Evolutionary conservation across 1,284 basidiomycete genomes (phyloP).

Genomic region (Meripilus lineatus): DNA sequence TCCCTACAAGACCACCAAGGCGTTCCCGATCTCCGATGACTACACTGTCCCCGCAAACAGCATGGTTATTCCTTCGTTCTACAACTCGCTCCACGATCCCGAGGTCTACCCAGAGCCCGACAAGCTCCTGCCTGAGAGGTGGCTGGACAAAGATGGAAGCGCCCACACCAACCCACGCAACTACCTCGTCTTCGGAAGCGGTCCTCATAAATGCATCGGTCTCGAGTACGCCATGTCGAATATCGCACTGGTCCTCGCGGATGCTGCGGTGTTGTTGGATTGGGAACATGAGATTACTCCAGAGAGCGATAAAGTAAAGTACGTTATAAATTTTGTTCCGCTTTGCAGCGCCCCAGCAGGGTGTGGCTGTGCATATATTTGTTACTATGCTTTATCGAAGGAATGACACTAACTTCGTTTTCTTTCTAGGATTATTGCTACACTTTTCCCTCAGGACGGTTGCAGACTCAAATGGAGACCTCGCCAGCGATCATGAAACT

Average conservation of each 20-base stretch:
- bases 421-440: slow-evolving; percentile 74
- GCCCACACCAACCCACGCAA: slow-evolving; percentile 90
- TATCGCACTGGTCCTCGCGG: slow-evolving; percentile 82
- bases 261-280: slow-evolving; percentile 80
- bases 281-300: slow-evolving; percentile 87
- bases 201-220: slow-evolving; percentile 93
- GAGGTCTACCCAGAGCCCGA: slow-evolving; percentile 88
- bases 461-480: slow-evolving; percentile 77
- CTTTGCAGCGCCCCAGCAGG: neutral
- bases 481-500: slow-evolving; percentile 33
- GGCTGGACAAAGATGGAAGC: slow-evolving; percentile 79
- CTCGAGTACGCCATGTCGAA: slow-evolving; percentile 93
- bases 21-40: slow-evolving; percentile 86
- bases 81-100: slow-evolving; percentile 89
- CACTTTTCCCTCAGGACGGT: slow-evolving; percentile 92
- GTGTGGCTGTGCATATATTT: too few relatives aligned
- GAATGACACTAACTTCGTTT: neutral
- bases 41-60: slow-evolving; percentile 91
- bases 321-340: slow-evolving; percentile 30
- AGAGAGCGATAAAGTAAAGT: slow-evolving; percentile 80
- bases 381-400: too few relatives aligned
- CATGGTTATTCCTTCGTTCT: slow-evolving; percentile 98
- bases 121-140: slow-evolving; percentile 83
- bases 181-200: slow-evolving; percentile 94
- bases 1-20: slow-evolving; percentile 86